These are phyloP conservation scores for Mycena olivaceomarginata DNA, from an alignment of 768 basidiomycete species.

Conservation along the genomic window DNA sequence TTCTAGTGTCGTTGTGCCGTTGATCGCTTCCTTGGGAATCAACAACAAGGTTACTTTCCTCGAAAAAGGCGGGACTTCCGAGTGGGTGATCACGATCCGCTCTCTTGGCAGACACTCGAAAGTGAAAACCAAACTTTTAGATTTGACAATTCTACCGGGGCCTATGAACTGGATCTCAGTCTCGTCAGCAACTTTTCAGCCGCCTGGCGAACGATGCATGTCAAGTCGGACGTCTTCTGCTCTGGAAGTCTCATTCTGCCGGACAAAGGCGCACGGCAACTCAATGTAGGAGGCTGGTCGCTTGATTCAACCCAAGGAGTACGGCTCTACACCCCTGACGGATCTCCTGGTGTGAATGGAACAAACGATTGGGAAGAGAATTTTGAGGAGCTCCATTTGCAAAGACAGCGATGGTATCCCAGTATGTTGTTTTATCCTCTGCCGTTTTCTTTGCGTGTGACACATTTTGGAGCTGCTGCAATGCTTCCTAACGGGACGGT, in stretches of 20 bases:
- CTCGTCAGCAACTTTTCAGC: conserved; percentile 67
- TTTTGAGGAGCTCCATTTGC: conserved; percentile 71
- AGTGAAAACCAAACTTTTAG: conserved; percentile 48
- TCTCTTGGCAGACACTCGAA: neutral
- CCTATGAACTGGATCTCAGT: conserved; percentile 85
- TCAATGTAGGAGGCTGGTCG: conserved; percentile 86
- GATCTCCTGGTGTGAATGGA: conserved; percentile 78
- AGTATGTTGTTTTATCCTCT: conserved; percentile 54
- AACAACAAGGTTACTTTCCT: conserved; percentile 90
- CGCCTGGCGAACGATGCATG: conserved; percentile 87
- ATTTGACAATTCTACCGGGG: conserved; percentile 81
- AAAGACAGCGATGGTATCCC: conserved; percentile 55
- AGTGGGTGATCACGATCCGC: conserved; percentile 53
- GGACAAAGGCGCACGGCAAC: conserved; percentile 80
- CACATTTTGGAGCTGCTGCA: conserved; percentile 66
- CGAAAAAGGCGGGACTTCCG: conserved; percentile 82
- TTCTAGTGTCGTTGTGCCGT: conserved; percentile 78
- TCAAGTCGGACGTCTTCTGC: conserved; percentile 89
- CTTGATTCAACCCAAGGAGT: conserved; percentile 83
- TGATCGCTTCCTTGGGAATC: conserved; percentile 85
- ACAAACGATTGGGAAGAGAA: conserved; percentile 91
- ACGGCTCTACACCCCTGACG: conserved; percentile 83
- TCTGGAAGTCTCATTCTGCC: conserved; percentile 84
- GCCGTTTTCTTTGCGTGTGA: neutral
- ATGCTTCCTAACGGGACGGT: conserved; percentile 85